Evolutionary conservation across 2,329 filamentous ascomycete species (phyloP), one percentile per base, ranked within the genome.

Genomic region (Zasmidium cellare): DNA sequence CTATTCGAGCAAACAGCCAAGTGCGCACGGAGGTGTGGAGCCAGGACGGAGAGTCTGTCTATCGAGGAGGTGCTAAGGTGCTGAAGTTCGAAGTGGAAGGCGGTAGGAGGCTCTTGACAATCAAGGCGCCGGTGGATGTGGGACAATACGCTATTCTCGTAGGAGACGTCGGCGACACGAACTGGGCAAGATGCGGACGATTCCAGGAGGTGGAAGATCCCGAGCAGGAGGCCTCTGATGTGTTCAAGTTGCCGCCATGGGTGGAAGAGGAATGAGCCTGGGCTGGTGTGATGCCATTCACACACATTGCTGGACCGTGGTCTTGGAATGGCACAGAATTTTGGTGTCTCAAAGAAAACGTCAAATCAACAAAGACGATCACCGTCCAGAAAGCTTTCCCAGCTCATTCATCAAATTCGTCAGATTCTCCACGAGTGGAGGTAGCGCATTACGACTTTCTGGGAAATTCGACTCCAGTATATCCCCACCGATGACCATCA

Each of bases 401-500:
- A 88, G 71, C 65, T 86, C 83, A 62, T 79, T 79, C 61, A 89
- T 79, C 64, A 90, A 69, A 46, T 83, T 79, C 25, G 83, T 80
- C 46, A 90, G 70, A 59, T 88, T 89, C 64, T 87, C 85, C 1
- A 88, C 85, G 44, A 90, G 79, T 0, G 85, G 80, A 14, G 86
- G 83, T 59, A 74, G 62, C 6, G 67, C 46, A 63, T 65, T 57
- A 22, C 57, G 51, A 31, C 57, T 63, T 24, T 65, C 51, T 1
- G 65, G 65, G 53, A 67, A 82, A 82, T 68, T 67, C 84, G 83
- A 41, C 73, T 75, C 75, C 53, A 89, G 72, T 7, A 87, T 74
- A 28, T 82, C 79, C 53, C 84, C 79, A 6, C 82, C 78, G 20
- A 83, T 72, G n/a, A 80, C 77, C 81, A 89, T 86, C 45, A 84